phyloP scores from a whole-genome alignment of 1,139 yeast species.

The Diutina sp. region DNA sequence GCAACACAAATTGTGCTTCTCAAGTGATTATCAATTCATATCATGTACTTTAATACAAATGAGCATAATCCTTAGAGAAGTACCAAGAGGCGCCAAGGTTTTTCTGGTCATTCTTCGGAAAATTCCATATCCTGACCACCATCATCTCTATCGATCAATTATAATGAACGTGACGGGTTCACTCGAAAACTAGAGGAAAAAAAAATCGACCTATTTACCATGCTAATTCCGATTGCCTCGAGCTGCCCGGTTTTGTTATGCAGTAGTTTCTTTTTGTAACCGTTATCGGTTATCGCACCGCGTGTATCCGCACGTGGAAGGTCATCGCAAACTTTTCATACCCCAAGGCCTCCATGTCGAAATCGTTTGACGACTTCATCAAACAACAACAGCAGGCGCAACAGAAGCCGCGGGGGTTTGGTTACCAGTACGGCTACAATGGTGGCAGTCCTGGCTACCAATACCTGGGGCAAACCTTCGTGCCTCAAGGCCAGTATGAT shows the following conservation, averaged over 20 bases:
- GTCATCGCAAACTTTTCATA: background rate
- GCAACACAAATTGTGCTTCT: too few relatives aligned
- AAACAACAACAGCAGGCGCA: slow-evolving; percentile 15
- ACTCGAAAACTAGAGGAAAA: too few relatives aligned
- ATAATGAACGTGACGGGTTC: too few relatives aligned
- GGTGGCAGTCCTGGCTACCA: slow-evolving; percentile 6
- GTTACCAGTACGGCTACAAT: slow-evolving; percentile 3
- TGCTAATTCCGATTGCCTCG: background rate
- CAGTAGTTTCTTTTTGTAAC: background rate
- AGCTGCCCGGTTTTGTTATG: too few relatives aligned
- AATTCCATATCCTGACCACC: too few relatives aligned
- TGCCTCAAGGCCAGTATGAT: slow-evolving; percentile 2
- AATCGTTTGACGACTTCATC: slow-evolving; percentile 22
- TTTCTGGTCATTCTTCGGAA: too few relatives aligned
- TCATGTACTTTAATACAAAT: too few relatives aligned
- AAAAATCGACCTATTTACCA: too few relatives aligned
- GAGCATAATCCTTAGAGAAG: too few relatives aligned
- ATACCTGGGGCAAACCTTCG: slow-evolving; percentile 5
- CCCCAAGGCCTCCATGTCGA: slow-evolving; percentile 12
- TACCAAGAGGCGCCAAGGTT: too few relatives aligned
- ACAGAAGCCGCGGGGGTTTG: slow-evolving; percentile 10
- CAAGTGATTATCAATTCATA: too few relatives aligned
- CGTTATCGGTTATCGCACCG: background rate
- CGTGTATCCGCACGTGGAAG: background rate
- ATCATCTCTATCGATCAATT: too few relatives aligned